Base-by-base conservation (phyloP, 495 filamentous ascomycete genomes). In the Aspergillus nidulans region DNA sequence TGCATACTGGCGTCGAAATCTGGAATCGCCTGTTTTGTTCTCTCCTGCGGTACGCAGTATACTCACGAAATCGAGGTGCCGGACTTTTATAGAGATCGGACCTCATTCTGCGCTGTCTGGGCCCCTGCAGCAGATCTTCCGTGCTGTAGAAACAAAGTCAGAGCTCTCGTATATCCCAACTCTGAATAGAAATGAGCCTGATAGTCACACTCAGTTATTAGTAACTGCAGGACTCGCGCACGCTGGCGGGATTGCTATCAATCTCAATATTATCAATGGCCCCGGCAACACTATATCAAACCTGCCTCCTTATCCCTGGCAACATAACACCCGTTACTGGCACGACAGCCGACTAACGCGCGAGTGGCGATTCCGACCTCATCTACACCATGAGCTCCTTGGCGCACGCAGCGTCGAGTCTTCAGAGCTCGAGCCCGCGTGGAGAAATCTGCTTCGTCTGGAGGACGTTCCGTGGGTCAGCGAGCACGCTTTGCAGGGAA, bases 221-320 rank as follows among this genome's bases (percentile, higher is more conserved):
- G 25, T 47, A 18, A 59, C 69, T 0, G 26, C 65, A 18, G 74
- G 74, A 0, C 48, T 66, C 7, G 55, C 73, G 0, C 69, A 61
- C 49, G 52, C 63, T 21, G 32, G 55, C 1, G 59, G 64, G 10
- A 59, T 70, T 6, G 44, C 60, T 19, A 46, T 69, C 28, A 24
- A 65, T 13, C 46, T 70, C 25, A 23, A 44, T 0, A 26, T 41
- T 0, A 38, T 72, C 15, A 73, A 73, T 57, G 69, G 71, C 18
- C 21, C 32, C 4, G 57, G 57, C 1, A 44, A 53, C 59, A 62
- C 71, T 8, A 40, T 79, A 7, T 18, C 63, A 6, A 71, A 72
- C 25, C 61, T 82, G 23, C 77, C 73, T 24, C 49, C 65, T 1
- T 83, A 83, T 32, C 70, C 78, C 0, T 83, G 80, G 79, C 60